These are phyloP conservation scores for Rhizophora apiculata DNA, from an alignment of 345 rosid species.

Conservation along the genomic window DNA sequence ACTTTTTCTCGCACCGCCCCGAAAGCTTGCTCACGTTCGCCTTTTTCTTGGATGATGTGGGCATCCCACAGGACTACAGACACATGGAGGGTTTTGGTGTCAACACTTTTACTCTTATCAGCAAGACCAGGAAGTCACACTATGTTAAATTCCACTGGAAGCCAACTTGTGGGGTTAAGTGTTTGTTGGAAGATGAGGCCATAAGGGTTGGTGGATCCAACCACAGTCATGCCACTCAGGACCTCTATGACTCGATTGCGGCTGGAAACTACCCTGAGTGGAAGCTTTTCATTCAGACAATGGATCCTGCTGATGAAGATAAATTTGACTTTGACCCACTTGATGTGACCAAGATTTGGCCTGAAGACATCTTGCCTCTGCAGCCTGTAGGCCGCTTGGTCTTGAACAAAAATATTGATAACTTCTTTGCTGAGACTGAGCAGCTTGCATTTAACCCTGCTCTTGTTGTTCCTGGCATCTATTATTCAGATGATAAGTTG, in stretches of 20 bases:
- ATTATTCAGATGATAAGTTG: constrained; percentile 28
- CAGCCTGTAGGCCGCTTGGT: constrained; percentile 35
- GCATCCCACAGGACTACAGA: constrained; percentile 30
- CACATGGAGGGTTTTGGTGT: constrained; percentile 35
- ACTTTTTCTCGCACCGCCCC: constrained; percentile 30
- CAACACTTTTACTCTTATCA: constrained; percentile 24
- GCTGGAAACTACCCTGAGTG: constrained; percentile 33
- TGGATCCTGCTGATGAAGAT: constrained; percentile 28
- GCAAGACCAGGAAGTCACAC: constrained; percentile 20
- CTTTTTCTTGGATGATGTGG: constrained; percentile 28
- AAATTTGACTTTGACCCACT: constrained; percentile 30
- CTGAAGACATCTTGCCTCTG: constrained; percentile 30
- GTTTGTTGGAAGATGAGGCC: constrained; percentile 27
- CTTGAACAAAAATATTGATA: constrained; percentile 32
- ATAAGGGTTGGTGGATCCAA: constrained; percentile 29
- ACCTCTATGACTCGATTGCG: constrained; percentile 28
- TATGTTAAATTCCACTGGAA: constrained; percentile 34
- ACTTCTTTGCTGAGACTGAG: constrained; percentile 34
- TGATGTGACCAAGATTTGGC: constrained; percentile 34
- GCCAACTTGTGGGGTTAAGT: constrained; percentile 30
- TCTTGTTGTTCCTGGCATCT: constrained; percentile 25
- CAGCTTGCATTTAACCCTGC: constrained; percentile 30
- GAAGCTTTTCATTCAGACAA: constrained; percentile 33
- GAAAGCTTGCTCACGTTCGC: constrained; percentile 29
- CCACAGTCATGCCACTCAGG: constrained; percentile 33